Evolutionary conservation across 2,329 filamentous ascomycete genomes (phyloP).

Genomic region (Aspergillus novofumigatus): DNA sequence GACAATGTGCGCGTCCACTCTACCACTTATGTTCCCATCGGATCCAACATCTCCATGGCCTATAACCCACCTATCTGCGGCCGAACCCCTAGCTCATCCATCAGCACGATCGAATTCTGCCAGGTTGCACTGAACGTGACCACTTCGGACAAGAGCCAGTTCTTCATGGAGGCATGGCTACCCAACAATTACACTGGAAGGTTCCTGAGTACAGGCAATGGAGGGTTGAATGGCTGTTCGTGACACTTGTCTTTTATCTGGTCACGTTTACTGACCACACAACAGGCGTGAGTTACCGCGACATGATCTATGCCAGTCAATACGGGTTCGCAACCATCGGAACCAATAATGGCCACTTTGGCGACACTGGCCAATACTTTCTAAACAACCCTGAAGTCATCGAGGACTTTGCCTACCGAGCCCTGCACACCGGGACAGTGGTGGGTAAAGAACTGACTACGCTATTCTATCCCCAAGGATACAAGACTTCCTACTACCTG

Average conservation of each 20-base stretch:
- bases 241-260: neutral
- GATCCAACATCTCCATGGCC: constrained; percentile 36
- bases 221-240: constrained; percentile 42
- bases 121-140: constrained; percentile 40
- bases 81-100: constrained; percentile 23
- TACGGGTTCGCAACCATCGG: constrained; percentile 47
- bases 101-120: constrained; percentile 37
- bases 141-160: constrained; percentile 42
- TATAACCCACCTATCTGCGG: constrained; percentile 38
- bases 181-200: constrained; percentile 45
- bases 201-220: constrained; percentile 48
- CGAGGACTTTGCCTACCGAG: constrained; percentile 47
- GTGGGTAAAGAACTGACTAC: constrained; percentile 40
- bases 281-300: neutral
- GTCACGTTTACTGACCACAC: neutral
- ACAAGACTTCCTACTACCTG: constrained; percentile 46
- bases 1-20: neutral
- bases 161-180: constrained; percentile 48
- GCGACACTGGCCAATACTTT: constrained; percentile 43
- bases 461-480: constrained; percentile 36
- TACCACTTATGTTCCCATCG: constrained; percentile 27
- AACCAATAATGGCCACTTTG: constrained; percentile 50
- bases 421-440: constrained; percentile 38
- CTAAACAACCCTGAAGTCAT: constrained; percentile 44
- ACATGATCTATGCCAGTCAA: constrained; percentile 34